phyloP scores from a whole-genome alignment of 2,329 filamentous ascomycete genomes.

The Aspergillus amoenus region DNA sequence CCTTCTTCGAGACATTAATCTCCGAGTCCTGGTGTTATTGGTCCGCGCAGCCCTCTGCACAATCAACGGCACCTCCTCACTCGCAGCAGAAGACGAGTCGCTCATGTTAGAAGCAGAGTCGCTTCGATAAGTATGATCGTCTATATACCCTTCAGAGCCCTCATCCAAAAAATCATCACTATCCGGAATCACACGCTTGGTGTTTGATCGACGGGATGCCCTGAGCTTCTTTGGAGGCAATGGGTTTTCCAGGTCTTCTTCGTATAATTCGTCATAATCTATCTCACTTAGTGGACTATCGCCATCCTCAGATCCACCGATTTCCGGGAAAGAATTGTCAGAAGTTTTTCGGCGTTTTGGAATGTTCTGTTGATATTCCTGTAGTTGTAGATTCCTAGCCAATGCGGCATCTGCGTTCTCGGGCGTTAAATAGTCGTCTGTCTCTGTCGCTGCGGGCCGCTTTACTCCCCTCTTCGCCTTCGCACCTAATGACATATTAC shows the following conservation, averaged over 20 bases:
- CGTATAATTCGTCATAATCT: slow-evolving; percentile 11
- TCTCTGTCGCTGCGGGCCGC: slow-evolving; percentile 45
- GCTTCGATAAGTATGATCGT: slow-evolving; percentile 19
- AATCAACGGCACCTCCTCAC: slow-evolving; percentile 20
- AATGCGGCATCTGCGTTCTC: slow-evolving; percentile 51
- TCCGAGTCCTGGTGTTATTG: neutral
- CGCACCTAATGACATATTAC: slow-evolving; percentile 40
- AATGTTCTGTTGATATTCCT: slow-evolving; percentile 47
- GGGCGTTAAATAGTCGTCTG: slow-evolving; percentile 33
- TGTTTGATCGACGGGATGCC: slow-evolving; percentile 11
- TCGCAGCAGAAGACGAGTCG: slow-evolving; percentile 11
- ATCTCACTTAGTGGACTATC: slow-evolving; percentile 12
- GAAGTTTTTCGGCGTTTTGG: slow-evolving; percentile 38
- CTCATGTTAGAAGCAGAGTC: slow-evolving; percentile 11
- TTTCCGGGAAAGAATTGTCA: slow-evolving; percentile 16
- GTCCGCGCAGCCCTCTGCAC: slow-evolving; percentile 5
- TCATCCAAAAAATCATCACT: slow-evolving; percentile 16
- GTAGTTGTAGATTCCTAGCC: slow-evolving; percentile 57
- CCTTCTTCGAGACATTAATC: slow-evolving; percentile 3
- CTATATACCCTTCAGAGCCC: slow-evolving; percentile 16
- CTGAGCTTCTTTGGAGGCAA: slow-evolving; percentile 16
- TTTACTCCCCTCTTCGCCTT: slow-evolving; percentile 40
- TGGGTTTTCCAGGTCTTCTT: slow-evolving; percentile 18
- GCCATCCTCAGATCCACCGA: slow-evolving; percentile 26
- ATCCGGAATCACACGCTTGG: slow-evolving; percentile 13